A percentile compares a stretch with the other conserved stretches of the same genome.
Evolutionary conservation across 169 alveolate species (phyloP).

Genomic region (Theileria sp.): DNA sequence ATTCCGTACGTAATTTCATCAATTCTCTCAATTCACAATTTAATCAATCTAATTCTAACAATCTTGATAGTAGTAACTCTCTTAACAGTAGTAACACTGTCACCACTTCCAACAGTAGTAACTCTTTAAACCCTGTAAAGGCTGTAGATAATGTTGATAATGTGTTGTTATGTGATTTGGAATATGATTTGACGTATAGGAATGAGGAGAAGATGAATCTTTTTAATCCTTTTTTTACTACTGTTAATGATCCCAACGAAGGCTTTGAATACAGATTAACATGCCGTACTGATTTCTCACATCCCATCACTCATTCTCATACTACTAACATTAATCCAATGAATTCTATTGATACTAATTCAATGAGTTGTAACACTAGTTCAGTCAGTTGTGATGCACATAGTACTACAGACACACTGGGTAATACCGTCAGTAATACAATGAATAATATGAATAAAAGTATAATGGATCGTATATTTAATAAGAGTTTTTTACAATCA

Average conservation of each 20-base stretch:
- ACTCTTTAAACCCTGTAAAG: too few relatives aligned
- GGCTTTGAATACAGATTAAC: neutral
- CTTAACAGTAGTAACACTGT: neutral
- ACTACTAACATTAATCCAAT: too few relatives aligned
- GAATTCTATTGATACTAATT: neutral
- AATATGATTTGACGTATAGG: too few relatives aligned
- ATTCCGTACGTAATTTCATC: slow-evolving; percentile 43
- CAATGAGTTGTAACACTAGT: too few relatives aligned
- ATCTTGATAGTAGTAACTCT: too few relatives aligned
- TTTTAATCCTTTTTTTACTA: neutral
- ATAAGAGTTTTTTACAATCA: slow-evolving; percentile 10
- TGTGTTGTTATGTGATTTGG: too few relatives aligned
- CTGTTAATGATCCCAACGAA: neutral
- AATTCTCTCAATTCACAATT: slow-evolving; percentile 50
- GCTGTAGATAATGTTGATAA: too few relatives aligned
- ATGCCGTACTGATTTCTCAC: neutral
- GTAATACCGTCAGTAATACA: neutral
- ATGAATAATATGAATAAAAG: neutral
- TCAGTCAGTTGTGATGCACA: too few relatives aligned
- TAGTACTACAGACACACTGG: neutral
- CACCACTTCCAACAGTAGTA: too few relatives aligned
- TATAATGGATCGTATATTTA: neutral
- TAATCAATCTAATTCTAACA: too few relatives aligned
- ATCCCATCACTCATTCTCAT: neutral
- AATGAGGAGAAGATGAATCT: too few relatives aligned